Base-by-base conservation (phyloP, 1,139 yeast genomes). In the Candida sanyaensis region DNA sequence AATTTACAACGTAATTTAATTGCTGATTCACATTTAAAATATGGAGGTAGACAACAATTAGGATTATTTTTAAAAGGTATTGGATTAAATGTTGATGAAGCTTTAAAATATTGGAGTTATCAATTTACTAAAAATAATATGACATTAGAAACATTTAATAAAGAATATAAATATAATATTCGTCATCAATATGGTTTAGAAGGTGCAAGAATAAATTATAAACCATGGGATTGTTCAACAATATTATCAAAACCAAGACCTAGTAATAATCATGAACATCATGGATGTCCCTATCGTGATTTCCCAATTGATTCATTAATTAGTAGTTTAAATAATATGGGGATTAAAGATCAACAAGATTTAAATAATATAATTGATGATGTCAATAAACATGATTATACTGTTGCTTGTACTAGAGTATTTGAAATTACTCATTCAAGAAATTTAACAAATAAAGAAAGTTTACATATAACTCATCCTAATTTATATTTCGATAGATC, bases 251-350 rank as follows among this genome's bases (percentile, higher is more conserved):
- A 85, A 55, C 90, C 93, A 6, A 76, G 83, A 50, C 96, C 96
- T 0, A 8, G 24, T 9, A 78, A 78, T 17, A 78, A 83, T 44
- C 81, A 79, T 34, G 96, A 91, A 60, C 80, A 69, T 54, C 97
- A 93, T 62, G 99, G 99, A 3, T 92, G 98, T 67, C 97, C 98
- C 3, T 93, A 88, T 67, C 75, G 96, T 49, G 93, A 88, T 58
- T 73, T 88, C 58, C 72, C 80, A 13, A 64, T 80, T 12, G 95
- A 88, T 41, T 76, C 80, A 43, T 73, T 93, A 46, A 72, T 78
- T 1, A 58, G 62, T 4, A 80, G 83, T 50, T 72, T 93, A 54
- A 68, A 68, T 39, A 78, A 74, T 17, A 81, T 91, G 86, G 96
- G 96, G 0, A 73, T 93, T 41, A 75, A 70, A 6, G 93, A 88